Base-by-base conservation (phyloP, 345 rosid genomes). In the Chamaenerion angustifolium region DNA sequence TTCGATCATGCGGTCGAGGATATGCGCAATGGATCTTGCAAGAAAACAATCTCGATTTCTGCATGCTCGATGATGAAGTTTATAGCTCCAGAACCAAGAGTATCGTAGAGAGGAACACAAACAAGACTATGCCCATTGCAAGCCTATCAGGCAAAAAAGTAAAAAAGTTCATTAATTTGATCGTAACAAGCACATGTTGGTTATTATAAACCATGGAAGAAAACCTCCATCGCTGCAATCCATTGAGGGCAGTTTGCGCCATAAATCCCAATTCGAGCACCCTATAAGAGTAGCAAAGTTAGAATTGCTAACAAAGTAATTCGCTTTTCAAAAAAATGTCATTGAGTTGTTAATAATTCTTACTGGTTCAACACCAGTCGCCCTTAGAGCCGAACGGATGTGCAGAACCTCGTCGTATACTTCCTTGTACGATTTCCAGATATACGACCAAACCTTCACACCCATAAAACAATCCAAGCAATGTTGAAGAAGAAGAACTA, bases 241-340 rank as follows among this genome's bases (percentile, higher is more conserved):
- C 98, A 92, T 45, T 92, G 82, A 5, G 96, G 98, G 63, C 98
- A 86, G 67, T 92, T 92, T 23, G 80, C 71, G 66, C 98, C 98
- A 50, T 83, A 92, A 27, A 92, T 75, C 40, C 98, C 98, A 60
- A 92, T 64, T 35, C 85, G 83, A 53, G 69, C 66, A 10, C 95
- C 98, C 98, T 92, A 63, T 16, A 51, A 47, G 40, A 18, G 52
- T 2, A 4, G 25, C 25, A 21, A 21, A 41, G 37, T 21, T 45
- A 25, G 23, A 35, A 43, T 10, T 44, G 40, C n/a, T 42, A 42
- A 31, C 40, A 12, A 45, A 40, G 37, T 31, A 6, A 10, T 7
- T 21, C 2, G n/a, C 11, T 25, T 44, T 27, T 12, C 10, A 37
- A 11, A 1, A 10, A 19, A 12, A 19, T 8, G 7, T n/a, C 23